Conservation (phyloP, 176 grass and related monocot genomes). For the Oryza rufipogon region DNA sequence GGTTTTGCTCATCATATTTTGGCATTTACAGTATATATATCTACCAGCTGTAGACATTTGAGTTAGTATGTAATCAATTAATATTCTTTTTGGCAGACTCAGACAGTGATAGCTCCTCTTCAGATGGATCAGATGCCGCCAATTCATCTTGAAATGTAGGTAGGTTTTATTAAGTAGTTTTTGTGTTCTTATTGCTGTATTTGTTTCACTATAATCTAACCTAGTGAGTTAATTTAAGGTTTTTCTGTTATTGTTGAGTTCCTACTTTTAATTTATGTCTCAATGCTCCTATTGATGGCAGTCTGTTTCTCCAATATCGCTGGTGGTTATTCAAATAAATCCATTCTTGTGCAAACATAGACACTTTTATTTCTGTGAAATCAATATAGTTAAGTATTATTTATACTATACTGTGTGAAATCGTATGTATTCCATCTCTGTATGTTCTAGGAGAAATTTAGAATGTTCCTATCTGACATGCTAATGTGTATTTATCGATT, state of each 20-base stretch:
- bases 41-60: constrained; percentile 7
- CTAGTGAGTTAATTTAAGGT: constrained; percentile 13
- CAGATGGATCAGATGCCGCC: constrained; percentile 71
- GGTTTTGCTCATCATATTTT: constrained; percentile 17
- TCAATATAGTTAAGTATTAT: not conserved
- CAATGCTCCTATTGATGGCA: not conserved
- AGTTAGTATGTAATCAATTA: constrained; percentile 19
- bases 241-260: constrained; percentile 13
- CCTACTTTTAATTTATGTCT: not conserved
- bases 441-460: constrained; percentile 21
- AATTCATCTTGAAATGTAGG: constrained; percentile 58
- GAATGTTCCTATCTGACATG: constrained; percentile 12
- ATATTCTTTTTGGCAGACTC: constrained; percentile 67
- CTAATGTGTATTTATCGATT: not conserved
- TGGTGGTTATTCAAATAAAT: constrained; percentile 11
- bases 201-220: not conserved
- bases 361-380: constrained; percentile 11
- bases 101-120: constrained; percentile 88
- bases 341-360: not conserved
- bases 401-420: not conserved
- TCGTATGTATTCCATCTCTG: not conserved
- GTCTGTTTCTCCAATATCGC: not conserved
- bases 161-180: constrained; percentile 12
- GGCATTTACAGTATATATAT: not conserved
- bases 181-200: not conserved